Evolutionary conservation across 2,329 filamentous ascomycete genomes (phyloP).

Genomic region (Fragosphaeria purpurea): DNA sequence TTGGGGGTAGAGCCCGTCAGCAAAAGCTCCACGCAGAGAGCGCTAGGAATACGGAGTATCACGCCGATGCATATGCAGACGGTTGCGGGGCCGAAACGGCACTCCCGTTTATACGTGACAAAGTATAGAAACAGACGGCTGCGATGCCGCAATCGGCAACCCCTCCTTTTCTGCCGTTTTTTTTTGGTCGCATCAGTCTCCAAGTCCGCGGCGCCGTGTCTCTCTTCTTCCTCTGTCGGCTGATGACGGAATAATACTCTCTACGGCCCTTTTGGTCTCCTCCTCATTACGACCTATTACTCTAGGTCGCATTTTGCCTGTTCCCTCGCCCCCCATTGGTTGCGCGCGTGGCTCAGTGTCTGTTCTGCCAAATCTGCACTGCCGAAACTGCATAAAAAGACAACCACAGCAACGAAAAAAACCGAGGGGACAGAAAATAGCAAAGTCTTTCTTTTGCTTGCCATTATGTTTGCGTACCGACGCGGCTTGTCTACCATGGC

Average conservation of each 20-base stretch:
- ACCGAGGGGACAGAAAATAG: neutral
- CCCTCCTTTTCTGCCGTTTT: too few relatives aligned
- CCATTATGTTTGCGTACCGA: constrained; percentile 15
- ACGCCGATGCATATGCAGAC: too few relatives aligned
- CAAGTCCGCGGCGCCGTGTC: too few relatives aligned
- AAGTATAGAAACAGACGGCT: neutral
- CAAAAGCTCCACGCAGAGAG: too few relatives aligned
- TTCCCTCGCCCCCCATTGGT: constrained; percentile 1
- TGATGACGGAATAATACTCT: constrained; percentile 1
- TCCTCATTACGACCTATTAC: too few relatives aligned
- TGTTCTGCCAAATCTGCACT: neutral
- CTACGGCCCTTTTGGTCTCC: too few relatives aligned
- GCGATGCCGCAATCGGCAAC: constrained; percentile 2
- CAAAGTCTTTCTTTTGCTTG: neutral
- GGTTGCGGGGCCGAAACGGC: constrained; percentile 2
- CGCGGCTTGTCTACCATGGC: constrained; percentile 25
- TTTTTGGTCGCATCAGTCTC: too few relatives aligned
- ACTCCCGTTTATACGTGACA: too few relatives aligned
- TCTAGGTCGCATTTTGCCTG: neutral
- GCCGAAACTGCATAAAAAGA: constrained; percentile 5
- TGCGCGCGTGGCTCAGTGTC: neutral
- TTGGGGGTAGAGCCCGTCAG: too few relatives aligned
- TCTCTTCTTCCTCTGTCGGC: too few relatives aligned
- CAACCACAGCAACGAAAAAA: neutral
- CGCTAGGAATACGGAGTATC: too few relatives aligned